Conservation (phyloP, 2,329 filamentous ascomycete genomes). For the Aspergillus sp. region DNA sequence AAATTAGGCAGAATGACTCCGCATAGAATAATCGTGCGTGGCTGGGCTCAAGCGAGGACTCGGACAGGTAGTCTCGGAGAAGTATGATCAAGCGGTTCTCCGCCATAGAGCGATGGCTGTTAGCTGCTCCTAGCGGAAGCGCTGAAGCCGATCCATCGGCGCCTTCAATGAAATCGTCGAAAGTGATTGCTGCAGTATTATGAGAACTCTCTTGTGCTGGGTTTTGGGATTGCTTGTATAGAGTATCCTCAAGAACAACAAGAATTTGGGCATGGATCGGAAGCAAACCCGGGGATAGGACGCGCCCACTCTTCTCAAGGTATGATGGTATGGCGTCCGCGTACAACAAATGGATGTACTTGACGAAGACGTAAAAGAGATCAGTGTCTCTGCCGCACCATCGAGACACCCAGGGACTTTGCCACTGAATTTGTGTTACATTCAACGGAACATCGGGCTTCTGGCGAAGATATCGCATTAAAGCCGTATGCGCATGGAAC, state of each 20-base stretch:
- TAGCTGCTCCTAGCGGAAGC: constrained; percentile 63
- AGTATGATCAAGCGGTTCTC: constrained; percentile 83
- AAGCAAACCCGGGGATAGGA: constrained; percentile 73
- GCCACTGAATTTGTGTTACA: constrained; percentile 75
- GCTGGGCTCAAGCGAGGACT: constrained; percentile 54
- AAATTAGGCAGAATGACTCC: constrained; percentile 68
- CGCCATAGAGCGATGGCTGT: constrained; percentile 77
- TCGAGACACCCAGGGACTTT: constrained; percentile 77
- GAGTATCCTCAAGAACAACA: constrained; percentile 74
- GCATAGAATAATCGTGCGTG: constrained; percentile 69
- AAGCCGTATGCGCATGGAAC: constrained; percentile 62
- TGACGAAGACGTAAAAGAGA: constrained; percentile 87
- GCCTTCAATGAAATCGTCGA: constrained; percentile 64
- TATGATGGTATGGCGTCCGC: constrained; percentile 67
- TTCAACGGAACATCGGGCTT: constrained; percentile 66
- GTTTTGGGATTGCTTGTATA: constrained; percentile 66
- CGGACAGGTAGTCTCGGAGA: constrained; percentile 74
- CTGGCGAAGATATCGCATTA: constrained; percentile 61
- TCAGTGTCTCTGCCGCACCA: constrained; percentile 89
- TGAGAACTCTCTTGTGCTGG: constrained; percentile 49
- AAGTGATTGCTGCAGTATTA: constrained; percentile 56
- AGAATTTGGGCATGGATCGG: constrained; percentile 81
- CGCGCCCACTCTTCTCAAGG: constrained; percentile 54
- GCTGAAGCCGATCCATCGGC: constrained; percentile 68
- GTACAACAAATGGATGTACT: constrained; percentile 78